These are phyloP conservation scores for Zygosaccharomyces pseudorouxii DNA, from an alignment of 805 yeast species.

Conservation along the genomic window DNA sequence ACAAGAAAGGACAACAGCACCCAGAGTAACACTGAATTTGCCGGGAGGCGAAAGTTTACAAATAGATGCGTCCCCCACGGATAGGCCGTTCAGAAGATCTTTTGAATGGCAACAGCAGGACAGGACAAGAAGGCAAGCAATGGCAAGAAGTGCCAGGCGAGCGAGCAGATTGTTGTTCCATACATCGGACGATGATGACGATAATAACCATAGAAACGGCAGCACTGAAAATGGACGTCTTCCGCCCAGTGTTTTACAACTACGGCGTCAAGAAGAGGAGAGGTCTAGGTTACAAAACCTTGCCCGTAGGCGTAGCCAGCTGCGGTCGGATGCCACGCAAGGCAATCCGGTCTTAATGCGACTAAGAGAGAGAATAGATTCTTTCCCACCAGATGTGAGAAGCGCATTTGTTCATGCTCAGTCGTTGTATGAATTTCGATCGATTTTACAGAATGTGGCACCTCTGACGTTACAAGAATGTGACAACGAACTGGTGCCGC, in stretches of 20 bases:
- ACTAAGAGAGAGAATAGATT: slow-evolving; percentile 16
- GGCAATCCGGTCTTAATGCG: slow-evolving; percentile 12
- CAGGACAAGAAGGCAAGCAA: slow-evolving; percentile 17
- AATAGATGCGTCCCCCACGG: slow-evolving; percentile 21
- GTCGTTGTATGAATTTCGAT: slow-evolving; percentile 22
- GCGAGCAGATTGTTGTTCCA: slow-evolving; percentile 13
- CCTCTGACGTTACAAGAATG: slow-evolving; percentile 23
- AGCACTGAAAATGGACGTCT: background rate
- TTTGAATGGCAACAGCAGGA: slow-evolving; percentile 23
- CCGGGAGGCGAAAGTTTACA: slow-evolving; percentile 29
- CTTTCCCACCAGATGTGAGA: slow-evolving; percentile 21
- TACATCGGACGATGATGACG: slow-evolving; percentile 13
- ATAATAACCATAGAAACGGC: slow-evolving; percentile 3
- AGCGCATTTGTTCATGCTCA: slow-evolving; percentile 27
- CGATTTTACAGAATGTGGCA: slow-evolving; percentile 20
- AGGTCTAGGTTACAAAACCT: slow-evolving; percentile 9
- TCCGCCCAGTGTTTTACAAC: slow-evolving; percentile 9
- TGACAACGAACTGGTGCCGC: slow-evolving; percentile 19
- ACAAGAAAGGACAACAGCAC: slow-evolving; percentile 27
- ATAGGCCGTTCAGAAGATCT: slow-evolving; percentile 27
- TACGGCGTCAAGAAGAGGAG: slow-evolving; percentile 12
- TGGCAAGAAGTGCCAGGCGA: slow-evolving; percentile 20
- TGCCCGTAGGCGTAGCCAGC: slow-evolving; percentile 10
- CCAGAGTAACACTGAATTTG: slow-evolving; percentile 22
- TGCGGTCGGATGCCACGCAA: slow-evolving; percentile 2